phyloP scores from a whole-genome alignment of 148 eudicot genomes.

The Agrostemma githago region DNA sequence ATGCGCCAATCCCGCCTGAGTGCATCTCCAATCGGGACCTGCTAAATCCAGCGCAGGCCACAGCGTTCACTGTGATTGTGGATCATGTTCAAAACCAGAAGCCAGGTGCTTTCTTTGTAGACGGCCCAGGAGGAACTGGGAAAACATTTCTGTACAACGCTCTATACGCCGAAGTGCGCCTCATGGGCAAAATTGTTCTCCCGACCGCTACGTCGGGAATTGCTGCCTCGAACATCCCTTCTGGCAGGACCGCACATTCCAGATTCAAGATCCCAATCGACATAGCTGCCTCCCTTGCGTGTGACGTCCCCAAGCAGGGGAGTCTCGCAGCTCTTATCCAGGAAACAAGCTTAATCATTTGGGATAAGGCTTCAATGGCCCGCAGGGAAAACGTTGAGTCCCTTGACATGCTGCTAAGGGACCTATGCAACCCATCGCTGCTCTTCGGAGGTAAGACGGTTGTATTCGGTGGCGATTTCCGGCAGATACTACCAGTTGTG shows the following conservation, averaged over 20 bases:
- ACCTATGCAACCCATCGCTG: background rate
- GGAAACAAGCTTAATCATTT: background rate
- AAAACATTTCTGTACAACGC: conserved; percentile 13
- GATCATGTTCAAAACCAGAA: too few relatives aligned
- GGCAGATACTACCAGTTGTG: background rate
- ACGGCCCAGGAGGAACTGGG: background rate
- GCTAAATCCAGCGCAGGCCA: background rate
- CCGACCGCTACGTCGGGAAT: background rate
- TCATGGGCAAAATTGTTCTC: background rate
- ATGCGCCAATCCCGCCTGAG: background rate
- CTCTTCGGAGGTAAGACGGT: conserved; percentile 11
- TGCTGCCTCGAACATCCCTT: background rate
- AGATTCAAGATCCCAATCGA: conserved; percentile 1
- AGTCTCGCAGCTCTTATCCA: background rate
- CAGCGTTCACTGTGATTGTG: background rate
- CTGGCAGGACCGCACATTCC: background rate
- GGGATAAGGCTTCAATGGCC: background rate
- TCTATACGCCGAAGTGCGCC: background rate
- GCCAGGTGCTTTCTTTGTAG: background rate
- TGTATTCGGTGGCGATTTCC: background rate
- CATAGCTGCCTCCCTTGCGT: background rate
- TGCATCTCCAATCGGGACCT: background rate
- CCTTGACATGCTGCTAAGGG: background rate
- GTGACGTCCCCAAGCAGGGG: conserved; percentile 7
- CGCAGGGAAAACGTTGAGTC: background rate